phyloP scores from a whole-genome alignment of 805 yeast species.

The Yarrowia alimentaria region DNA sequence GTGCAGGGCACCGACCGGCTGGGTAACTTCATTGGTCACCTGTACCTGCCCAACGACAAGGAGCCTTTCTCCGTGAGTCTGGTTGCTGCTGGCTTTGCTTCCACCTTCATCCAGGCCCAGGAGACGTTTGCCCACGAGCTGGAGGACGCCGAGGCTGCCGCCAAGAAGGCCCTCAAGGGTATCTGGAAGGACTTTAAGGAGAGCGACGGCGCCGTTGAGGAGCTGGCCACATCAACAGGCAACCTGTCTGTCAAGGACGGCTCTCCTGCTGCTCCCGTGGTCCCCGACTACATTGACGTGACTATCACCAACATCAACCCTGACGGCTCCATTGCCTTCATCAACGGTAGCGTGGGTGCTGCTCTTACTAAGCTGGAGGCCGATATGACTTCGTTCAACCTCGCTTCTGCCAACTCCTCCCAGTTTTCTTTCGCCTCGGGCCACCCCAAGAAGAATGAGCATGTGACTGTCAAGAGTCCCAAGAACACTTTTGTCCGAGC shows the following conservation, averaged over 20 bases:
- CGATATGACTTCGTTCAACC: conserved; percentile 36
- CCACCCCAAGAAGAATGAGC: conserved; percentile 51
- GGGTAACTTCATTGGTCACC: conserved; percentile 77
- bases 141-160: conserved; percentile 59
- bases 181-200: conserved; percentile 50
- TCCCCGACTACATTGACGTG: conserved; percentile 40
- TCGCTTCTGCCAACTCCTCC: conserved; percentile 38
- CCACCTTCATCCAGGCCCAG: conserved; percentile 32
- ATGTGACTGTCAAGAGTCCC: conserved; percentile 52
- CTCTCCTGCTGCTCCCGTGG: conserved; percentile 32
- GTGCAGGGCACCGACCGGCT: conserved; percentile 68
- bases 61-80: conserved; percentile 45
- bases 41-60: conserved; percentile 50
- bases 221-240: conserved; percentile 24
- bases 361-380: conserved; percentile 32
- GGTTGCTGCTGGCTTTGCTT: conserved; percentile 32
- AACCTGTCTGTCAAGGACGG: conserved; percentile 30
- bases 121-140: conserved; percentile 53
- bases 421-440: conserved; percentile 34
- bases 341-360: conserved; percentile 31
- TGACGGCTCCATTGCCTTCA: conserved; percentile 37
- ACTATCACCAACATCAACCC: conserved; percentile 37
- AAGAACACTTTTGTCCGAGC: conserved; percentile 62
- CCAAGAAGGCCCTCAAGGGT: conserved; percentile 56
- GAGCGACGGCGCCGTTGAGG: conserved; percentile 29